These are phyloP conservation scores for Aspergillus melleus DNA, from an alignment of 2,329 filamentous ascomycete species.

Conservation along the genomic window DNA sequence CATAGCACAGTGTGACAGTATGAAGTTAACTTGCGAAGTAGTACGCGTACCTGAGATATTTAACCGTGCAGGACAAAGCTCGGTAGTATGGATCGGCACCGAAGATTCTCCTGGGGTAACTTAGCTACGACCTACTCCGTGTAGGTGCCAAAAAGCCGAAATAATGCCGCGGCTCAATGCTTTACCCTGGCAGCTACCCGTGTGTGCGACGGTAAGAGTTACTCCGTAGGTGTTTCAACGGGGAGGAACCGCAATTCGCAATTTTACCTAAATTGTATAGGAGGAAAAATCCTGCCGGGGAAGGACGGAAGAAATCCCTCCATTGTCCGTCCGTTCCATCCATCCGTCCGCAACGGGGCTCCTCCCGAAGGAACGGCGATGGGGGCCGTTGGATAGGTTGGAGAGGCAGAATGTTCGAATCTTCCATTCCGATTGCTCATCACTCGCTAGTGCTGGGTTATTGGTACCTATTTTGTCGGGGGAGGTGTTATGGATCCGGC, in stretches of 20 bases:
- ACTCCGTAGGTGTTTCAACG: not conserved
- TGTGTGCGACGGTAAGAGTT: not conserved
- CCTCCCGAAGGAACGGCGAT: constrained; percentile 2
- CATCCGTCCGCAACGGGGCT: not conserved
- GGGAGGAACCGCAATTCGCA: not conserved
- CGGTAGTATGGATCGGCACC: not conserved
- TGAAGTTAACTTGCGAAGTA: no score
- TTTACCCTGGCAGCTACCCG: not conserved
- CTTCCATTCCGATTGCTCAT: not conserved
- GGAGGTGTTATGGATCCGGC: not conserved
- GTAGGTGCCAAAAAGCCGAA: not conserved
- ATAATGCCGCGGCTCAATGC: not conserved
- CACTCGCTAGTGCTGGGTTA: not conserved
- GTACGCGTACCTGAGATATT: not conserved
- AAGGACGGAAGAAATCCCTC: constrained; percentile 5
- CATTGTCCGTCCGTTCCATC: not conserved
- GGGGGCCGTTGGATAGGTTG: not conserved
- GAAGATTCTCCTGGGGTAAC: not conserved
- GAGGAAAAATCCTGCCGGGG: not conserved
- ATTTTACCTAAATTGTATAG: not conserved
- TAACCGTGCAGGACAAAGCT: not conserved
- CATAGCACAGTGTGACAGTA: not conserved
- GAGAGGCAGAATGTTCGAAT: not conserved
- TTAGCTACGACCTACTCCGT: no score
- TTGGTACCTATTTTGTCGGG: no score